A percentile compares a stretch with the other conserved stretches of the same genome.
phyloP scores from a whole-genome alignment of 306 rosid genomes.

The Coriaria nepalensis region DNA sequence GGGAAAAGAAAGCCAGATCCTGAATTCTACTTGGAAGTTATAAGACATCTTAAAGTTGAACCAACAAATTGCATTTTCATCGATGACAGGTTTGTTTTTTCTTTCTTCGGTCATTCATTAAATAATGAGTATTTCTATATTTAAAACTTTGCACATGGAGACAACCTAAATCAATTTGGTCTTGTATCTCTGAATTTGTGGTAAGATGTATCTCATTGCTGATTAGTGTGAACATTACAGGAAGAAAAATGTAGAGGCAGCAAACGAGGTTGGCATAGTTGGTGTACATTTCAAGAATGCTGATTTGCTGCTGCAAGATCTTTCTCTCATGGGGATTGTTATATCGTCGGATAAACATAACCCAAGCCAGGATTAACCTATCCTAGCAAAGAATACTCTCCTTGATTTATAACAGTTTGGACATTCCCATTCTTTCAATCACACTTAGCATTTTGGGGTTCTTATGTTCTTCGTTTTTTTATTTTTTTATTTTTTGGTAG shows the following conservation, averaged over 20 bases:
- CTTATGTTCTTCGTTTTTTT: no score
- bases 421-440: no score
- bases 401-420: no score
- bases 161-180: neutral
- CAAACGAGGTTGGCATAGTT: constrained; percentile 52
- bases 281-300: constrained; percentile 64
- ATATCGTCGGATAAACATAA: constrained; percentile 23
- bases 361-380: no score
- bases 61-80: constrained; percentile 57
- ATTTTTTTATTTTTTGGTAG: no score
- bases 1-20: constrained; percentile 94
- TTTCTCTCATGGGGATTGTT: constrained; percentile 40
- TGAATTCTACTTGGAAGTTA: constrained; percentile 50
- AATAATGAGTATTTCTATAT: constrained; percentile 1
- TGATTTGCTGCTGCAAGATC: constrained; percentile 37
- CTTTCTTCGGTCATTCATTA: constrained; percentile 2
- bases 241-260: constrained; percentile 59
- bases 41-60: constrained; percentile 58
- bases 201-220: neutral
- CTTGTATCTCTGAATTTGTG: neutral
- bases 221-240: constrained; percentile 23
- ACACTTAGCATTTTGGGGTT: no score
- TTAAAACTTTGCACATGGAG: neutral
- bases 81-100: constrained; percentile 64
- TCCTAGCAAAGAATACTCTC: no score